Evolutionary conservation across 1,284 basidiomycete genomes (phyloP).

Genomic region (Thecaphora thlaspeos): DNA sequence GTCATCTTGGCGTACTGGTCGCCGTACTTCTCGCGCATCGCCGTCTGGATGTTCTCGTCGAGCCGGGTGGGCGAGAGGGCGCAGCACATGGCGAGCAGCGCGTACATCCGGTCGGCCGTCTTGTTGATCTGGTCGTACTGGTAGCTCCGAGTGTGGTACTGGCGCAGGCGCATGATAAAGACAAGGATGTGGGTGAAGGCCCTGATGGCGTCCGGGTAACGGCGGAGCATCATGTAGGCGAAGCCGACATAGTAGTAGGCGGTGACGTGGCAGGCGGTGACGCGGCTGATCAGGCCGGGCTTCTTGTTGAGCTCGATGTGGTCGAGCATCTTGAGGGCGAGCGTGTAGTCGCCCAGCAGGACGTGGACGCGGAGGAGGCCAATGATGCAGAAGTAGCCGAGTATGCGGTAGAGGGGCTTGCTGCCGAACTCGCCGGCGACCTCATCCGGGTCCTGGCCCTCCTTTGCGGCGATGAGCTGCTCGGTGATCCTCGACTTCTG

Average conservation of each 20-base stretch:
- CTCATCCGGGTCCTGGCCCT: slow-evolving; percentile 73
- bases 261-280: slow-evolving; percentile 67
- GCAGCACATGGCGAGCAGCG: slow-evolving; percentile 87
- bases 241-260: slow-evolving; percentile 94
- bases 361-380: slow-evolving; percentile 93
- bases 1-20: slow-evolving; percentile 84
- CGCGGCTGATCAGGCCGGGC: slow-evolving; percentile 47
- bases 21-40: slow-evolving; percentile 86
- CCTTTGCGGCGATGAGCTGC: slow-evolving; percentile 77
- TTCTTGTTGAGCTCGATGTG: slow-evolving; percentile 68
- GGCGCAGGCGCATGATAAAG: slow-evolving; percentile 60
- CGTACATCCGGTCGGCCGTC: slow-evolving; percentile 96
- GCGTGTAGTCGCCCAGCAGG: slow-evolving; percentile 89
- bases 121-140: slow-evolving; percentile 98
- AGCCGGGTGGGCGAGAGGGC: slow-evolving; percentile 81
- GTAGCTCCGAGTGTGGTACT: slow-evolving; percentile 92
- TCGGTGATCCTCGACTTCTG: slow-evolving; percentile 96
- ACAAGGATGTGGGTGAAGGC: slow-evolving; percentile 89
- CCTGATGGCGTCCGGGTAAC: slow-evolving; percentile 92
- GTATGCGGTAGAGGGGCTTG: slow-evolving; percentile 84
- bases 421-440: slow-evolving; percentile 88
- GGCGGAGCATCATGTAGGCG: slow-evolving; percentile 90
- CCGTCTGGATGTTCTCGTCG: slow-evolving; percentile 91
- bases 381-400: slow-evolving; percentile 94
- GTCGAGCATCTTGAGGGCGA: slow-evolving; percentile 93